Evolutionary conservation across 2,329 filamentous ascomycete species (phyloP), one percentile per base, ranked within the genome.

Genomic region (Fusarium brachygibbosum): DNA sequence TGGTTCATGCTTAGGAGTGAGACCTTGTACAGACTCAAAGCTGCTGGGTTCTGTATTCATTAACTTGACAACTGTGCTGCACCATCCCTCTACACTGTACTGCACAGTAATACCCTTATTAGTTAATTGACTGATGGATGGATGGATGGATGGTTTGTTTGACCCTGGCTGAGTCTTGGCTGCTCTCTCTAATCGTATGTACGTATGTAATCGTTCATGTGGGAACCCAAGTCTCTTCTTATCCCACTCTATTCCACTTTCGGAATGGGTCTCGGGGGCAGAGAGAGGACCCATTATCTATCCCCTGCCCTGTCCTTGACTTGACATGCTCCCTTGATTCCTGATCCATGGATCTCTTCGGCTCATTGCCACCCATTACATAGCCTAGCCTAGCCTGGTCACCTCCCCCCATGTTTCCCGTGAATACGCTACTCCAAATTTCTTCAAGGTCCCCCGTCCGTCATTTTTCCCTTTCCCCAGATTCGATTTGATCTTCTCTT

Each of bases 361-460:
- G 38, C 28, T 56, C 16, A 25, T 35, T 66, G 65, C 70, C 60
- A 65, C 61, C 34, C n/a, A 49, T 34, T 49, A 34, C 31, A 49
- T 34, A n/a, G 46, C 46, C 46, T 49, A 21, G 32, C 17, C 31
- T 48, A 51, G 17, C 23, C 38, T n/a, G n/a, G n/a, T n/a, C n/a
- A n/a, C n/a, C n/a, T n/a, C 41, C 28, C 40, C 48, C 57, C 48
- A 28, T 57, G 8, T n/a, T n/a, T n/a, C n/a, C n/a, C n/a, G n/a
- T n/a, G n/a, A n/a, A n/a, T n/a, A n/a, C 23, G 29, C 58, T 65
- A 65, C 60, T 59, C 60, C 53, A 65, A 65, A 65, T 65, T 57
- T 65, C 60, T 65, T 65, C 60, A 42, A 52, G 42, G 60, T 17
- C 41, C 31, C 49, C 48, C 46, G 46, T 50, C 48, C 48, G 34